A percentile compares a stretch with the other conserved stretches of the same genome.
These are phyloP conservation scores for Myxozyma neotropica DNA, from an alignment of 805 yeast genomes.

Conservation along the genomic window DNA sequence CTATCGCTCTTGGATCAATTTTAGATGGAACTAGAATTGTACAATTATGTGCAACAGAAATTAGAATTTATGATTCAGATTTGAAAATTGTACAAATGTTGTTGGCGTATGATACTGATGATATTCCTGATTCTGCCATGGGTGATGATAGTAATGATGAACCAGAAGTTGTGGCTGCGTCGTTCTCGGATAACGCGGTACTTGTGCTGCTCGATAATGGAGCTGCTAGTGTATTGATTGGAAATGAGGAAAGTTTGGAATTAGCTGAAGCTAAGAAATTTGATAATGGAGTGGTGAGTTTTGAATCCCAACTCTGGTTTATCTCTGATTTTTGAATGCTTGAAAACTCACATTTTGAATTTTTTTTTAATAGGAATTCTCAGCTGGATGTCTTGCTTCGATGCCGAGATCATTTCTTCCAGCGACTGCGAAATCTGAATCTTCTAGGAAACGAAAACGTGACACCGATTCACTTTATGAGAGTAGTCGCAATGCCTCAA, in stretches of 20 bases:
- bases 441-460: constrained; percentile 12
- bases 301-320: too few species aligned
- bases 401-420: constrained; percentile 16
- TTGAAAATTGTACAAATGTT: constrained; percentile 52
- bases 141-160: constrained; percentile 8
- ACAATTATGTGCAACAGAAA: constrained; percentile 70
- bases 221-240: constrained; percentile 9
- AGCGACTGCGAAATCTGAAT: neutral
- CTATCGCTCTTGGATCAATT: constrained; percentile 67
- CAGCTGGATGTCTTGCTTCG: constrained; percentile 25
- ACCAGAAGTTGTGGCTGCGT: constrained; percentile 16
- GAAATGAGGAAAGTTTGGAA: constrained; percentile 20
- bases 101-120: constrained; percentile 23
- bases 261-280: constrained; percentile 11
- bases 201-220: constrained; percentile 26
- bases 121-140: neutral
- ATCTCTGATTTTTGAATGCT: too few species aligned
- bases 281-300: constrained; percentile 3
- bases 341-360: neutral
- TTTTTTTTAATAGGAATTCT: constrained; percentile 1
- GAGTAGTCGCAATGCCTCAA: too few species aligned
- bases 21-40: constrained; percentile 59
- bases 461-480: neutral
- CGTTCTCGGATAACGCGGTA: constrained; percentile 18
- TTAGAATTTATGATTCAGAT: constrained; percentile 62